Percentiles rank a stretch among this genome's conserved stretches.
These are phyloP conservation scores for Cutaneotrichosporon mucoides DNA, from an alignment of 1,284 basidiomycete species.

Conservation along the genomic window DNA sequence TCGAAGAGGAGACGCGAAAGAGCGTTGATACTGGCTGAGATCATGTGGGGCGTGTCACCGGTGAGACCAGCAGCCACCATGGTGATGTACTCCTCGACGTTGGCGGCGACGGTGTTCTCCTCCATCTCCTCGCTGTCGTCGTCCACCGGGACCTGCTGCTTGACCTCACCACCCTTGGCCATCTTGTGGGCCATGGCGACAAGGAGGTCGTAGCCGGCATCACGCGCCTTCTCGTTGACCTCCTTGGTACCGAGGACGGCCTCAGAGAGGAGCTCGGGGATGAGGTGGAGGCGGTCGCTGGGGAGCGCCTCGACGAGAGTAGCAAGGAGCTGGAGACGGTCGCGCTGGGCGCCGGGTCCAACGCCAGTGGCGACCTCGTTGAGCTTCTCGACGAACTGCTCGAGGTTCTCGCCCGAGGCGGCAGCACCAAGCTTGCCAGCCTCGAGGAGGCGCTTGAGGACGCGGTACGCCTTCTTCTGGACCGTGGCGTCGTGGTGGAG, in stretches of 20 bases:
- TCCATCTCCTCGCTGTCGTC: slow-evolving; percentile 64
- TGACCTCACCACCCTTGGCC: slow-evolving; percentile 78
- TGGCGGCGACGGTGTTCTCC: slow-evolving; percentile 67
- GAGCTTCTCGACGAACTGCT: slow-evolving; percentile 59
- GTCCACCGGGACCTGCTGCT: slow-evolving; percentile 61
- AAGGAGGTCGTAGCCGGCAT: slow-evolving; percentile 84
- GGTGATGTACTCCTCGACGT: slow-evolving; percentile 86
- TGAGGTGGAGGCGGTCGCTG: slow-evolving; percentile 68
- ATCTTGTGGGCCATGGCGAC: slow-evolving; percentile 92
- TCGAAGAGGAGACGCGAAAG: slow-evolving; percentile 93
- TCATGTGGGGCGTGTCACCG: slow-evolving; percentile 94
- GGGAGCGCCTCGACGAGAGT: slow-evolving; percentile 70
- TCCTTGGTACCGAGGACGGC: slow-evolving; percentile 97
- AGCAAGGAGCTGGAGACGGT: slow-evolving; percentile 74
- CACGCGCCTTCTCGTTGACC: slow-evolving; percentile 86
- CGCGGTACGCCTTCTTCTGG: slow-evolving; percentile 94
- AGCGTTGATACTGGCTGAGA: slow-evolving; percentile 92
- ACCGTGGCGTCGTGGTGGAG: slow-evolving; percentile 73
- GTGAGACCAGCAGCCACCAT: slow-evolving; percentile 96
- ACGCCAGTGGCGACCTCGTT: slow-evolving; percentile 59
- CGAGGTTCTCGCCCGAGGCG: slow-evolving; percentile 54
- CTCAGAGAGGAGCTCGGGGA: slow-evolving; percentile 88
- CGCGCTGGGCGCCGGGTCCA: slow-evolving; percentile 82
- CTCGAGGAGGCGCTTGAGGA: slow-evolving; percentile 70
- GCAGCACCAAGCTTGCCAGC: slow-evolving; percentile 55